phyloP scores from a whole-genome alignment of 257 asterid genomes.

The Gardenia jasminoides region DNA sequence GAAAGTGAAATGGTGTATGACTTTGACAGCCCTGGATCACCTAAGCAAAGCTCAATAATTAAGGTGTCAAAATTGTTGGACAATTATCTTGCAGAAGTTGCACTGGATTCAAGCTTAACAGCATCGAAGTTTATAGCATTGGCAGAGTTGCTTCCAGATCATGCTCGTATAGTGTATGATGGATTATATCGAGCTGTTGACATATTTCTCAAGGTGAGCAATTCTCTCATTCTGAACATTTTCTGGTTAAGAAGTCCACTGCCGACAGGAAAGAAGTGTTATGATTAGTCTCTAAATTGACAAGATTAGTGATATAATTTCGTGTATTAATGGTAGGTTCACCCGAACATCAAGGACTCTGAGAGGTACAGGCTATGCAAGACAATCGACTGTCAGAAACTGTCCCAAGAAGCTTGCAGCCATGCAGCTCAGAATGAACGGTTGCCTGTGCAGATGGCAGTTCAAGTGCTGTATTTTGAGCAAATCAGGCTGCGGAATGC shows the following conservation, averaged over 20 bases:
- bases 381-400: constrained; percentile 78
- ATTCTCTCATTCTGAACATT: constrained; percentile 3
- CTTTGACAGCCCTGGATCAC: constrained; percentile 87
- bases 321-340: constrained; percentile 51
- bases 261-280: background rate
- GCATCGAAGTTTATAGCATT: constrained; percentile 67
- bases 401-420: constrained; percentile 97
- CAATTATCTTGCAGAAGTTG: constrained; percentile 78
- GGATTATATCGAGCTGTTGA: constrained; percentile 88
- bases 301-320: background rate
- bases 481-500: constrained; percentile 88
- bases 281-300: background rate
- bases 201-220: constrained; percentile 84
- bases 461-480: constrained; percentile 91
- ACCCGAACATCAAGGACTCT: constrained; percentile 83
- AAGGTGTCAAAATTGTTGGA: constrained; percentile 84
- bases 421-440: constrained; percentile 98
- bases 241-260: background rate
- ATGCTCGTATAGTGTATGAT: constrained; percentile 74
- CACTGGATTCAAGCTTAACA: constrained; percentile 66
- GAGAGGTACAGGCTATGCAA: constrained; percentile 88
- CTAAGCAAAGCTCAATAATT: constrained; percentile 82
- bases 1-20: constrained; percentile 72
- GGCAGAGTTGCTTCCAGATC: constrained; percentile 83
- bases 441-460: constrained; percentile 92